Evolutionary conservation across 2,329 filamentous ascomycete species (phyloP).

Genomic region (Talaromyces sp.): DNA sequence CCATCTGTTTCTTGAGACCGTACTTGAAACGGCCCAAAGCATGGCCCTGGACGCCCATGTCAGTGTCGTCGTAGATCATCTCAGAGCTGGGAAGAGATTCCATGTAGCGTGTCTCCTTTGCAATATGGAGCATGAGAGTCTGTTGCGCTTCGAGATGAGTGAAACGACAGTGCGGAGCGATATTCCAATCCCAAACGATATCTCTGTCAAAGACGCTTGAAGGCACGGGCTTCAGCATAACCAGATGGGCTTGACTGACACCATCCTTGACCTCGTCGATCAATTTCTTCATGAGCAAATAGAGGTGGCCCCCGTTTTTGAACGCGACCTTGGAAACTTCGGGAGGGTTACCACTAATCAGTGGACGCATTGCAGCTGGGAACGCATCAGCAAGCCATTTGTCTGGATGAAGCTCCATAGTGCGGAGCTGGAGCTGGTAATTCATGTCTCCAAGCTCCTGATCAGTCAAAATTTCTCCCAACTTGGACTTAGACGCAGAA

Average conservation of each 20-base stretch:
- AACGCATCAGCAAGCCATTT: neutral
- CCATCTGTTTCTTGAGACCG: neutral
- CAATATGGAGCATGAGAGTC: neutral
- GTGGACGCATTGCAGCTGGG: constrained; percentile 1
- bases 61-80: constrained; percentile 3
- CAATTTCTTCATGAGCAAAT: neutral
- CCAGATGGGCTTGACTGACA: neutral
- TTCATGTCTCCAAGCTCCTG: neutral
- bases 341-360: neutral
- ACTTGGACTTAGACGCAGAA: neutral
- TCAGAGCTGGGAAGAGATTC: neutral
- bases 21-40: constrained; percentile 4
- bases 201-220: neutral
- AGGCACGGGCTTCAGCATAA: constrained; percentile 3
- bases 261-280: neutral
- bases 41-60: constrained; percentile 9
- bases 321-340: neutral
- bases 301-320: neutral
- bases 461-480: neutral
- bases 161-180: constrained; percentile 11
- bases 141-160: constrained; percentile 9
- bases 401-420: neutral
- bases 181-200: neutral
- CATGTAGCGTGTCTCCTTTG: constrained; percentile 6
- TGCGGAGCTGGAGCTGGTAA: neutral